phyloP scores from a whole-genome alignment of 2,329 filamentous ascomycete species.

The Epichloe bromicola region DNA sequence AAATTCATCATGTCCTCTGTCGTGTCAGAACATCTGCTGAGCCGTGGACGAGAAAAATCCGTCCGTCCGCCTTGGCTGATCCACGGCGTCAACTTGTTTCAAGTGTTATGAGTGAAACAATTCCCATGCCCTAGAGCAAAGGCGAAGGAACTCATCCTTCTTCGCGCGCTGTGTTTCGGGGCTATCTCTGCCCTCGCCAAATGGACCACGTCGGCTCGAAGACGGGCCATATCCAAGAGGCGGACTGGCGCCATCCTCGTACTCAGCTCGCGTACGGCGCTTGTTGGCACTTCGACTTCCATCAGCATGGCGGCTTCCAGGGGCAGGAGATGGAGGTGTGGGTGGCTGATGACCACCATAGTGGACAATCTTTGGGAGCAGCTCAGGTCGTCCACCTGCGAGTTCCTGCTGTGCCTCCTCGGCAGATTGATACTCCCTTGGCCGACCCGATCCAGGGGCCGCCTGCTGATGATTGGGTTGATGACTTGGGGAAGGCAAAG shows the following conservation, averaged over 20 bases:
- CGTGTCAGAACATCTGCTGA: not conserved
- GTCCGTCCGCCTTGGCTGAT: not conserved
- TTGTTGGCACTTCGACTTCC: slow-evolving; percentile 48
- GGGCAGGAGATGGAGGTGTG: slow-evolving; percentile 71
- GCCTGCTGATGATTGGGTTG: slow-evolving; percentile 34
- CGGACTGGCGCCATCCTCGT: slow-evolving; percentile 82
- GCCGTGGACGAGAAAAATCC: not conserved
- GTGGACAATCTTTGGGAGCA: slow-evolving; percentile 86
- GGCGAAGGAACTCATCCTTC: slow-evolving; percentile 78
- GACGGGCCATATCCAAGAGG: slow-evolving; percentile 66
- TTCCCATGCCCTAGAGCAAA: slow-evolving; percentile 91
- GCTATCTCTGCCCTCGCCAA: slow-evolving; percentile 69
- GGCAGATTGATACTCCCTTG: slow-evolving; percentile 84
- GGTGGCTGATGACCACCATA: slow-evolving; percentile 91
- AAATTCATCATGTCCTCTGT: not conserved
- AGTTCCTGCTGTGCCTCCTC: slow-evolving; percentile 90
- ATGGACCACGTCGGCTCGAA: slow-evolving; percentile 50
- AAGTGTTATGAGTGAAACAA: slow-evolving; percentile 71
- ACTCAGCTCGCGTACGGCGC: slow-evolving; percentile 74
- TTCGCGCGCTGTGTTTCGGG: slow-evolving; percentile 74
- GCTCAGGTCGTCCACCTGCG: slow-evolving; percentile 80
- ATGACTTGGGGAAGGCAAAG: slow-evolving; percentile 67
- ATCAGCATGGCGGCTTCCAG: slow-evolving; percentile 34
- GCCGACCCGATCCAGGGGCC: slow-evolving; percentile 45
- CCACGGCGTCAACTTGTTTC: too few relatives aligned